These are phyloP conservation scores for Xylaria sp. DNA, from an alignment of 2,329 filamentous ascomycete species.

Conservation along the genomic window DNA sequence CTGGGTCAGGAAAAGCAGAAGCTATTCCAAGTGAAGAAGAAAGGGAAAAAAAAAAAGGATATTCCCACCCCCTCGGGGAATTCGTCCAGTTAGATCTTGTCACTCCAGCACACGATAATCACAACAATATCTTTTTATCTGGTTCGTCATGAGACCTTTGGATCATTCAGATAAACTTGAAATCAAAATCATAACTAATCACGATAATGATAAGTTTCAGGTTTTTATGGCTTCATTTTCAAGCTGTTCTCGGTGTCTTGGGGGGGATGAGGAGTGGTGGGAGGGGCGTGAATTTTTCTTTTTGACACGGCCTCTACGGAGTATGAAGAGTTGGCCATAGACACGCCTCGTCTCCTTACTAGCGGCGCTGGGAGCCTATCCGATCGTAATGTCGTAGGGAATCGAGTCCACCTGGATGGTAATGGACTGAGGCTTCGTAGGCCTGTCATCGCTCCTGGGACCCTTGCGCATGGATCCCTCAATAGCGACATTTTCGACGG, in stretches of 20 bases:
- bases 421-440: slow-evolving; percentile 20
- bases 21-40: not conserved
- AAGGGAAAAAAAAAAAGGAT: not conserved
- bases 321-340: slow-evolving; percentile 10
- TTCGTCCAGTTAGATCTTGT: not conserved
- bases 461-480: not conserved
- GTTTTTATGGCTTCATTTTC: not conserved
- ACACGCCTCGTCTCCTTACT: slow-evolving; percentile 17
- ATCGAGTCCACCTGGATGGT: slow-evolving; percentile 16
- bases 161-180: not conserved
- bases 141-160: not conserved
- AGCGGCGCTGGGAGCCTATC: slow-evolving; percentile 13
- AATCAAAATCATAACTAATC: not conserved
- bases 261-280: not conserved
- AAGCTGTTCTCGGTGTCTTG: not conserved
- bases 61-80: slow-evolving; percentile 15
- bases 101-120: not conserved
- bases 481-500: slow-evolving; percentile 18
- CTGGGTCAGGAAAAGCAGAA: not conserved
- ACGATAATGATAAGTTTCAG: not conserved
- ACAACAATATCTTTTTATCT: not conserved
- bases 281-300: slow-evolving; percentile 25
- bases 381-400: slow-evolving; percentile 14
- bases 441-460: slow-evolving; percentile 8
- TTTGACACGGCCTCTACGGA: slow-evolving; percentile 9